Evolutionary conservation across 2,329 filamentous ascomycete species (phyloP).

Genomic region (Alternaria tenuissima): DNA sequence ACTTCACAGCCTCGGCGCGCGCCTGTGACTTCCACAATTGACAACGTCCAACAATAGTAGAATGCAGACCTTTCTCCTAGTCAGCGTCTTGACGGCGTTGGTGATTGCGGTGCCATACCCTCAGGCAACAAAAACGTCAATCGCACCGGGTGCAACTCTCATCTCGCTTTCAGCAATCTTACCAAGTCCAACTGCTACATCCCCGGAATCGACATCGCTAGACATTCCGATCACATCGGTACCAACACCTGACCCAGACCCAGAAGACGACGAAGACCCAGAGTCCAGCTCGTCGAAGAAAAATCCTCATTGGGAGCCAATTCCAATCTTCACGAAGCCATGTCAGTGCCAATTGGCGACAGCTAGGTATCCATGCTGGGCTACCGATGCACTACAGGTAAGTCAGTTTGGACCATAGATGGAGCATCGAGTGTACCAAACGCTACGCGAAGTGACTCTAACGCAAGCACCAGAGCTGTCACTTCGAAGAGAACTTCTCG

Average conservation of each 20-base stretch:
- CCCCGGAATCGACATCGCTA: conserved; percentile 28
- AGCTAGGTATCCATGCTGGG: conserved; percentile 40
- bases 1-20: background rate
- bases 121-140: conserved; percentile 9
- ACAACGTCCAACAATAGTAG: conserved; percentile 1
- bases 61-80: conserved; percentile 24
- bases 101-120: conserved; percentile 21
- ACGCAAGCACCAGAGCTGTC: conserved; percentile 30
- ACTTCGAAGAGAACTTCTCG: conserved; percentile 43
- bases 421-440: background rate
- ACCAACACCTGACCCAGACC: conserved; percentile 11
- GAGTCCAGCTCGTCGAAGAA: conserved; percentile 42
- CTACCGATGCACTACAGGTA: conserved; percentile 40
- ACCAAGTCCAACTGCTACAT: conserved; percentile 24
- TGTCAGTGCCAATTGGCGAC: conserved; percentile 38
- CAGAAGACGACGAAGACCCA: conserved; percentile 11
- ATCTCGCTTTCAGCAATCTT: conserved; percentile 13
- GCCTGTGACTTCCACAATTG: background rate
- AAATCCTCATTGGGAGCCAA: conserved; percentile 63
- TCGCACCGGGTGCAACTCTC: conserved; percentile 7
- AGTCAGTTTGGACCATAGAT: conserved; percentile 10
- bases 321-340: conserved; percentile 65
- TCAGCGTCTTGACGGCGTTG: conserved; percentile 15
- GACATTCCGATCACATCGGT: conserved; percentile 32
- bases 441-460: conserved; percentile 7